Percentiles rank a stretch among this genome's conserved stretches.
Evolutionary conservation across 305 asterid species (phyloP).

Genomic region (Fraxinus velutina): DNA sequence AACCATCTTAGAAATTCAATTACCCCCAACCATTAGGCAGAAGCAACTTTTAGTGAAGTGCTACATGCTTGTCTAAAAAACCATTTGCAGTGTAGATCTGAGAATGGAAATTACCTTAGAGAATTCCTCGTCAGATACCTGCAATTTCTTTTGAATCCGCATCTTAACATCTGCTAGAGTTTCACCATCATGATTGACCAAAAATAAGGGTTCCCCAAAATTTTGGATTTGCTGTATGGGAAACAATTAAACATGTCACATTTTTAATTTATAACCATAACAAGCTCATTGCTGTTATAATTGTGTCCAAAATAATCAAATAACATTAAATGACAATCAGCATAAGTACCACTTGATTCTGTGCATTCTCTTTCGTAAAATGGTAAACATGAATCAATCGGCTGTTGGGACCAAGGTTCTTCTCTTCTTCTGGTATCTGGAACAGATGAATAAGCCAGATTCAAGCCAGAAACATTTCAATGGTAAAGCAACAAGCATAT

Average conservation of each 20-base stretch:
- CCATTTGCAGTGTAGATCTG: neutral
- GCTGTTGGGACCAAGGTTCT: conserved; percentile 64
- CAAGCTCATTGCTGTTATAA: neutral
- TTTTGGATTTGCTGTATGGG: conserved; percentile 66
- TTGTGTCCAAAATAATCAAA: neutral
- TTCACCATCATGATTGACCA: conserved; percentile 74
- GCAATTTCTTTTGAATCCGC: conserved; percentile 76
- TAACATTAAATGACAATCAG: neutral
- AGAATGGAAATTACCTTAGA: conserved; percentile 43
- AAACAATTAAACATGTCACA: conserved; percentile 5
- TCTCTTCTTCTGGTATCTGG: conserved; percentile 81
- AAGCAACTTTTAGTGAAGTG: conserved; percentile 9
- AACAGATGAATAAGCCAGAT: conserved; percentile 6
- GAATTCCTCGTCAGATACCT: conserved; percentile 72
- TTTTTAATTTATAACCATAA: neutral
- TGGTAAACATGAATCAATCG: conserved; percentile 79
- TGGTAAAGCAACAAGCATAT: neutral
- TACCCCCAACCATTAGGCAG: neutral
- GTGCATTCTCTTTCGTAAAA: conserved; percentile 67
- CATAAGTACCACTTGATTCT: conserved; percentile 63
- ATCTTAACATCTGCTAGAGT: conserved; percentile 59
- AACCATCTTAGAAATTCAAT: neutral
- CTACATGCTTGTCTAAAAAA: neutral
- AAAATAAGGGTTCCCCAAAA: conserved; percentile 83
- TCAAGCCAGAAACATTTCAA: neutral